Evolutionary conservation across 805 yeast species (phyloP).

Genomic region (Wickerhamomyces silvicola): DNA sequence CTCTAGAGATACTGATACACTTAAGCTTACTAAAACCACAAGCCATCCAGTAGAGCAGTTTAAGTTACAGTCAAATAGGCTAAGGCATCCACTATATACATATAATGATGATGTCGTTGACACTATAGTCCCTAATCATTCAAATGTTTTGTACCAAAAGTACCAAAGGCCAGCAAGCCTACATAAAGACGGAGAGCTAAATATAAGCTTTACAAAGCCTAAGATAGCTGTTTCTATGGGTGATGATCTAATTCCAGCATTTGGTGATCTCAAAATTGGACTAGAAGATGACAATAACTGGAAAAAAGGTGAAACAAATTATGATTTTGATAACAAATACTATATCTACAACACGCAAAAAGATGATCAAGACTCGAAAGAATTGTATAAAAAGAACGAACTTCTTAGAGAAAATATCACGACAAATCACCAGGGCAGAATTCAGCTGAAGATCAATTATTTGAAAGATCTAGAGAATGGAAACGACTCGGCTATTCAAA

Average conservation of each 20-base stretch:
- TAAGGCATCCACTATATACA: constrained; percentile 17
- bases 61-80: constrained; percentile 2
- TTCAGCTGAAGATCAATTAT: constrained; percentile 18
- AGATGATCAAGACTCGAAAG: too few relatives aligned
- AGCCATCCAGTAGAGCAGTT: constrained; percentile 1
- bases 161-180: constrained; percentile 4
- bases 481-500: constrained; percentile 2
- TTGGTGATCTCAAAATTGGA: constrained; percentile 19
- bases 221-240: constrained; percentile 11
- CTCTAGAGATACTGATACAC: too few relatives aligned
- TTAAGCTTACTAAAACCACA: too few relatives aligned
- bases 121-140: constrained; percentile 15
- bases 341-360: neutral
- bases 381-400: neutral
- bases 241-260: constrained; percentile 20
- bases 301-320: neutral
- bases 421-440: constrained; percentile 12
- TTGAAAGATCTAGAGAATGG: constrained; percentile 11
- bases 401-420: neutral
- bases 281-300: constrained; percentile 5
- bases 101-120: constrained; percentile 13
- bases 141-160: constrained; percentile 13
- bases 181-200: neutral
- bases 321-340: constrained; percentile 5
- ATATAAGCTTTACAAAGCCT: constrained; percentile 3